These are phyloP conservation scores for Trichoderma brevicompactum DNA, from an alignment of 2,329 filamentous ascomycete genomes.

Conservation along the genomic window DNA sequence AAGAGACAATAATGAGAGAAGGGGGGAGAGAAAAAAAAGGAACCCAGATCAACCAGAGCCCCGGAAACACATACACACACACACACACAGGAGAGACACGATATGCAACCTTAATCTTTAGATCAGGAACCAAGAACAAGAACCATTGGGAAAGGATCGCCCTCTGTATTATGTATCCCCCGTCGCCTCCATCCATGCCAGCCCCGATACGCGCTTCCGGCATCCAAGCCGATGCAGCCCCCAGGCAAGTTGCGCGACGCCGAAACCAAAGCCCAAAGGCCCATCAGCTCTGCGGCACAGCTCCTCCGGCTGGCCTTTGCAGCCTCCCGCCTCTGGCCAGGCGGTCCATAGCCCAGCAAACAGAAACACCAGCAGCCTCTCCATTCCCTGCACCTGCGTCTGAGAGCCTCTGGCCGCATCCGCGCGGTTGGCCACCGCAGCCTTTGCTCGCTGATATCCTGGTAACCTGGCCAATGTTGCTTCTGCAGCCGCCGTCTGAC, in stretches of 20 bases:
- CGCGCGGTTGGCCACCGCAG: slow-evolving; percentile 16
- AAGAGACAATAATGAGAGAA: slow-evolving; percentile 23
- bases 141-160: slow-evolving; percentile 31
- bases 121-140: slow-evolving; percentile 24
- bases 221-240: slow-evolving; percentile 2
- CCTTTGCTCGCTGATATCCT: too few species aligned
- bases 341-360: not conserved
- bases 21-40: slow-evolving; percentile 24
- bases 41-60: slow-evolving; percentile 23
- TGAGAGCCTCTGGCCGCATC: slow-evolving; percentile 14
- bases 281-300: too few species aligned
- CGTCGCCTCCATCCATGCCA: slow-evolving; percentile 2
- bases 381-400: not conserved
- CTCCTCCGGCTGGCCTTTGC: not conserved
- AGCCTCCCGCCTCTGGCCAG: not conserved
- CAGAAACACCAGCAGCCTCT: not conserved
- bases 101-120: slow-evolving; percentile 25
- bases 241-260: not conserved
- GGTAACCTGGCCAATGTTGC: not conserved
- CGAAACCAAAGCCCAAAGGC: not conserved
- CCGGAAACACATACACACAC: slow-evolving; percentile 31
- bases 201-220: slow-evolving; percentile 6
- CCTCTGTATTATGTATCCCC: slow-evolving; percentile 27
- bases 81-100: slow-evolving; percentile 27
- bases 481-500: slow-evolving; percentile 27